Conservation (phyloP, 345 rosid species). For the Boechera divaricarpa region DNA sequence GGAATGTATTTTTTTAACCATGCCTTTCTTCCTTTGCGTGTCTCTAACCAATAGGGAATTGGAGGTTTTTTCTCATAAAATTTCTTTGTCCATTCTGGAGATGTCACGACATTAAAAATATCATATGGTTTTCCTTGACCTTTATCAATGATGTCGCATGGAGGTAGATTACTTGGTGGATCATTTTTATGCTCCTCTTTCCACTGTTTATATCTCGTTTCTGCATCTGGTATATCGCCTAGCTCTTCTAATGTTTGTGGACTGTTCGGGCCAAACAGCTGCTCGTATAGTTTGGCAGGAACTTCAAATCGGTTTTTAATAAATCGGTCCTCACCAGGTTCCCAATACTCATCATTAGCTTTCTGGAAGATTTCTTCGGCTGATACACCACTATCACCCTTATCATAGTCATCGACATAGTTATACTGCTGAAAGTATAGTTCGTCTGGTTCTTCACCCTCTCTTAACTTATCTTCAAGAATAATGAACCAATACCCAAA, state of each 20-base stretch:
- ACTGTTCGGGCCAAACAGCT: slow-evolving; percentile 90
- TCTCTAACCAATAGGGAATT: slow-evolving; percentile 88
- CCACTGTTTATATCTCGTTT: slow-evolving; percentile 78
- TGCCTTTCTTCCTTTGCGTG: slow-evolving; percentile 93
- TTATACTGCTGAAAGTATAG: slow-evolving; percentile 96
- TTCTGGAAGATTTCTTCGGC: slow-evolving; percentile 76
- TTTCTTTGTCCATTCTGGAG: slow-evolving; percentile 73
- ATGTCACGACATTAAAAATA: slow-evolving; percentile 54
- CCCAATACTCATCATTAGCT: slow-evolving; percentile 96
- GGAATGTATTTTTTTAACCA: slow-evolving; percentile 90
- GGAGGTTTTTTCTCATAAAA: slow-evolving; percentile 76
- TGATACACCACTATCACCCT: slow-evolving; percentile 81
- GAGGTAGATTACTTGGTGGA: slow-evolving; percentile 86
- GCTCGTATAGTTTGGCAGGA: slow-evolving; percentile 92
- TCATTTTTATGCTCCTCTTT: slow-evolving; percentile 87
- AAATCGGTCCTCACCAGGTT: slow-evolving; percentile 91
- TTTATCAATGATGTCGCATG: slow-evolving; percentile 73
- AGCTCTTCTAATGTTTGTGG: slow-evolving; percentile 88
- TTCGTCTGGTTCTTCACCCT: slow-evolving; percentile 84
- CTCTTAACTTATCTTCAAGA: slow-evolving; percentile 89
- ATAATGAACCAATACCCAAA: slow-evolving; percentile 92
- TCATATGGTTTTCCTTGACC: slow-evolving; percentile 86
- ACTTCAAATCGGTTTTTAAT: slow-evolving; percentile 77
- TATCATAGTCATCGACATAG: slow-evolving; percentile 83
- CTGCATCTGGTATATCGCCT: slow-evolving; percentile 76